These are phyloP conservation scores for Rhizophora apiculata DNA, from an alignment of 345 rosid genomes.

Conservation along the genomic window DNA sequence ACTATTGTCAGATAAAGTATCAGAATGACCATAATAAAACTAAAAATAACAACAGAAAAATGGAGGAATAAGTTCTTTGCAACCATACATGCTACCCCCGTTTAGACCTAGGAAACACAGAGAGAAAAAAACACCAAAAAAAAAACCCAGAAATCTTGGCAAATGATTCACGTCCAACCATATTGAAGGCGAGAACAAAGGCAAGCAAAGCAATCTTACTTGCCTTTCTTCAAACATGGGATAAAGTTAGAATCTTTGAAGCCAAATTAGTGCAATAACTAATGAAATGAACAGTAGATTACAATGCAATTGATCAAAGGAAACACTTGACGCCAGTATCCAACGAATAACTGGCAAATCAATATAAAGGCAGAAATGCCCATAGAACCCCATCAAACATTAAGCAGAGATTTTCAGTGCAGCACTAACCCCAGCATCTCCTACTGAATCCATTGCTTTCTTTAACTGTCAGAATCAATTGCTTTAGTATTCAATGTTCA, in stretches of 20 bases:
- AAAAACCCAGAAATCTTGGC: neutral
- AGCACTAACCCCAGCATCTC: constrained; percentile 21
- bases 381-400: neutral
- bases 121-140: neutral
- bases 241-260: neutral
- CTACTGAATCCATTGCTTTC: constrained; percentile 16
- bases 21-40: neutral
- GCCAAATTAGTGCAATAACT: neutral
- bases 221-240: neutral
- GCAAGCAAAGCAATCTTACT: neutral
- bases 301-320: neutral
- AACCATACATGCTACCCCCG: neutral
- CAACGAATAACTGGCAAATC: neutral
- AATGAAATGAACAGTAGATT: neutral
- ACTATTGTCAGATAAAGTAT: no score
- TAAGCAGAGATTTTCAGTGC: neutral
- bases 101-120: constrained; percentile 3
- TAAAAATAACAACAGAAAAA: no score
- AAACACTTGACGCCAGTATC: neutral
- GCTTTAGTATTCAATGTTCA: neutral
- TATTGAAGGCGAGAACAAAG: neutral
- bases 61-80: no score
- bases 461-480: neutral
- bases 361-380: neutral
- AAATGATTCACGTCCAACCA: neutral